Conservation (phyloP, 306 rosid species). For the Vigna trinervia region DNA sequence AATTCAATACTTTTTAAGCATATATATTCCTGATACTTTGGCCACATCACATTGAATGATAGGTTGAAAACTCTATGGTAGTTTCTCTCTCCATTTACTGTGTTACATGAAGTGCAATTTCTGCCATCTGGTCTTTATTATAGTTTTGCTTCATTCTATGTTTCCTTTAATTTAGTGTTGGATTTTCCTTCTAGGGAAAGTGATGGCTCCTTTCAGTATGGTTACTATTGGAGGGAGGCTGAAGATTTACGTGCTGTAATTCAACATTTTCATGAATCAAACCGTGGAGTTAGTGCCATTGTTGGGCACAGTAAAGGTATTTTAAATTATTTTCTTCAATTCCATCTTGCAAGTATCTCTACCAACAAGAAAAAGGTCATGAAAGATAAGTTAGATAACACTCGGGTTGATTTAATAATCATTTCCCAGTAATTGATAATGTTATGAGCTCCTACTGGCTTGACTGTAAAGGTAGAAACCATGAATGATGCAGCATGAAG, state of each 20-base stretch:
- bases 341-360: constrained; percentile 22
- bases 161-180: constrained; percentile 38
- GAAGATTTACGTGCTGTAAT: constrained; percentile 76
- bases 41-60: not conserved
- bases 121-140: constrained; percentile 34
- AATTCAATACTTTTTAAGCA: not conserved
- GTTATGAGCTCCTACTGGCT: constrained; percentile 4
- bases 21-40: constrained; percentile 3
- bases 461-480: constrained; percentile 18
- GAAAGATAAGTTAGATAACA: constrained; percentile 25
- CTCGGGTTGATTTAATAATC: constrained; percentile 29
- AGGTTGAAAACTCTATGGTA: constrained; percentile 23
- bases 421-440: constrained; percentile 7
- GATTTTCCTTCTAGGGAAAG: constrained; percentile 68
- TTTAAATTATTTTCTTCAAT: constrained; percentile 41
- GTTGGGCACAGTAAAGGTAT: constrained; percentile 93
- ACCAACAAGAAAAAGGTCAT: not conserved
- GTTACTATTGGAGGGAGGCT: constrained; percentile 71
- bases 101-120: constrained; percentile 19
- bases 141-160: constrained; percentile 20
- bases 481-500: not conserved
- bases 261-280: constrained; percentile 61
- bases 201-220: constrained; percentile 78
- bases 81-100: constrained; percentile 32
- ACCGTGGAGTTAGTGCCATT: constrained; percentile 61